phyloP scores from a whole-genome alignment of 2,329 filamentous ascomycete species.

The Monosporascus ibericus region DNA sequence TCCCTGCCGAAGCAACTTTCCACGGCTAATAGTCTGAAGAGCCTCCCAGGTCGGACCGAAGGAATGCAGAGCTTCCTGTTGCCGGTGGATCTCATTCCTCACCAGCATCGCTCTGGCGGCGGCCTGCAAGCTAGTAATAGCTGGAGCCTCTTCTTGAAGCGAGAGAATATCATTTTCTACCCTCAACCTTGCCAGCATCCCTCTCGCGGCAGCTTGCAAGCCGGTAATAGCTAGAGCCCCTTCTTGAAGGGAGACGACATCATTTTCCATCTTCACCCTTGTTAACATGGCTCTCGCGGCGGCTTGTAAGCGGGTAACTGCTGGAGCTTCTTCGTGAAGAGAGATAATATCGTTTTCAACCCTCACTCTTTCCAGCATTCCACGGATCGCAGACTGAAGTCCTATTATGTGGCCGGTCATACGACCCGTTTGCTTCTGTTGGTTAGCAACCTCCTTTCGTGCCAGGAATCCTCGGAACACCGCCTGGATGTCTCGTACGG shows the following conservation, averaged over 20 bases:
- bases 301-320: constrained; percentile 8
- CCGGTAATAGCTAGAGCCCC: constrained; percentile 44
- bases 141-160: constrained; percentile 44
- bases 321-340: constrained; percentile 16
- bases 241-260: constrained; percentile 45
- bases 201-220: constrained; percentile 60
- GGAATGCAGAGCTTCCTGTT: constrained; percentile 45
- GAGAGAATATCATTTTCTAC: constrained; percentile 39
- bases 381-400: constrained; percentile 63
- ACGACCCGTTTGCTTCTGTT: constrained; percentile 49
- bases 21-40: constrained; percentile 42
- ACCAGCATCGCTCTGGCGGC: constrained; percentile 57
- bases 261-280: constrained; percentile 40
- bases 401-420: constrained; percentile 46
- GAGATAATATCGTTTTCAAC: constrained; percentile 31
- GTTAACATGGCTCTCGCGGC: constrained; percentile 38
- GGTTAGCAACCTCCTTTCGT: constrained; percentile 50
- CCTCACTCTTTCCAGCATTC: constrained; percentile 55
- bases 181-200: constrained; percentile 42
- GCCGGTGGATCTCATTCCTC: constrained; percentile 45
- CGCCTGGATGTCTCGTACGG: constrained; percentile 60
- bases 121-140: constrained; percentile 57
- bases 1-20: constrained; percentile 40
- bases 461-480: constrained; percentile 61
- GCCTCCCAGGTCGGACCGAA: constrained; percentile 45